These are phyloP conservation scores for Sarocladium kiliense DNA, from an alignment of 2,329 filamentous ascomycete species.

Conservation along the genomic window DNA sequence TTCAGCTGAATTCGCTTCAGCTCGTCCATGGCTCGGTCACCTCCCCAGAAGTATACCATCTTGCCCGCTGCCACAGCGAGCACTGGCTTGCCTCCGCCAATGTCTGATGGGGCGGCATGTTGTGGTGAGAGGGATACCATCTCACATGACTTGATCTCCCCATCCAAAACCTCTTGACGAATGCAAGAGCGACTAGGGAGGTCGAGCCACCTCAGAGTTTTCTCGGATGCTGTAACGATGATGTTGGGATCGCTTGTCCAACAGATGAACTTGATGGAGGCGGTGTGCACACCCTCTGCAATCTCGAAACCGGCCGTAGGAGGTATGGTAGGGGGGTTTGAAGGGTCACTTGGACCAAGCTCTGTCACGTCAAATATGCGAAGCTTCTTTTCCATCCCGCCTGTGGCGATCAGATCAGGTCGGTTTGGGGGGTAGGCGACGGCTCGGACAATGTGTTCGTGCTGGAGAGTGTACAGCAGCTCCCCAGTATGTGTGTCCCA, in stretches of 20 bases:
- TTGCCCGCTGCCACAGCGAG: conserved; percentile 93
- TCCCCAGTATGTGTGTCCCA: conserved; percentile 97
- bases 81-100: conserved; percentile 64
- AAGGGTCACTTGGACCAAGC: conserved; percentile 36
- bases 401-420: conserved; percentile 82
- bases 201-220: conserved; percentile 92
- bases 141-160: conserved; percentile 87
- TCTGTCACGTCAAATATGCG: conserved; percentile 84
- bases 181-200: conserved; percentile 70
- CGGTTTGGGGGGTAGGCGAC: conserved; percentile 82
- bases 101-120: conserved; percentile 54
- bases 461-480: conserved; percentile 77
- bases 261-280: conserved; percentile 92
- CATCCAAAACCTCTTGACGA: conserved; percentile 72
- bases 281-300: conserved; percentile 74
- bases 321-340: conserved; percentile 41
- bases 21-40: conserved; percentile 59
- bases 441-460: conserved; percentile 92
- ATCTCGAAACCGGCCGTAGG: conserved; percentile 76
- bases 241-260: conserved; percentile 88
- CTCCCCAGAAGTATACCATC: conserved; percentile 87
- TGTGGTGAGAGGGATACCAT: conserved; percentile 64
- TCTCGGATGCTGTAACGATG: conserved; percentile 86
- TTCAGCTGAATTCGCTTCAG: conserved; percentile 76
- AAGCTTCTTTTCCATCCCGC: conserved; percentile 93